These are phyloP conservation scores for thale cress (Arabidopsis thaliana) DNA, from an alignment of 345 rosid species.

Conservation along the genomic window TAIR10.1 NC_003076.8:25215501-25216000, in stretches of 20 bases:
- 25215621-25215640: slow-evolving; percentile 9
- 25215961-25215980: slow-evolving; percentile 99
- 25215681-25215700: slow-evolving; percentile 80
- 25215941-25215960: slow-evolving; percentile 93
- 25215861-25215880: slow-evolving; percentile 97
- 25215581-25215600: background rate
- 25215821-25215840: slow-evolving; percentile 58
- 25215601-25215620: background rate
- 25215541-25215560: slow-evolving; percentile 95
- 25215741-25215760: background rate
- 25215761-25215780: background rate
- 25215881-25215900: slow-evolving; percentile 83
- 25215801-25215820: background rate
- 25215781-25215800: slow-evolving; percentile 3
- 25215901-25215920: slow-evolving; percentile 98
- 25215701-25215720: slow-evolving; percentile 97
- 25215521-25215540: slow-evolving; percentile 87
- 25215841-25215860: slow-evolving; percentile 99
- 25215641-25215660: slow-evolving; percentile 78
- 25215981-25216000: slow-evolving; percentile 62
- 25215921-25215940: slow-evolving; percentile 95
- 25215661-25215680: slow-evolving; percentile 99
- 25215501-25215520: slow-evolving; percentile 98
- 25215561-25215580: slow-evolving; percentile 12
- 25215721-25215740: slow-evolving; percentile 33